Percentiles rank a stretch among this genome's conserved stretches.
Conservation (phyloP, 2,329 filamentous ascomycete species). For the Phoma sp. region DNA sequence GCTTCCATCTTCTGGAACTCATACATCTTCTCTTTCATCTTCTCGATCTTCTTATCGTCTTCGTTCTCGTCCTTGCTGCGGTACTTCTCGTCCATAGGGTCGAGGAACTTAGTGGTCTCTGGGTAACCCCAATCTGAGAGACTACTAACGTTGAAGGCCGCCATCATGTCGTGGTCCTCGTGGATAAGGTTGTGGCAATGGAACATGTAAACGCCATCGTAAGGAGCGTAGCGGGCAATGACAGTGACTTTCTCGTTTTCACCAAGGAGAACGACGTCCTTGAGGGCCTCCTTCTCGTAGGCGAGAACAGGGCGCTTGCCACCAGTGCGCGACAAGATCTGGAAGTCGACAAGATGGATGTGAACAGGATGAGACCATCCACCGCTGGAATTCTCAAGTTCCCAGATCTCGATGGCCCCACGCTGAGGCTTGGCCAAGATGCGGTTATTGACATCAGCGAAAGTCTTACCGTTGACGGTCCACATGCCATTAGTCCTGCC, state of each 20-base stretch:
- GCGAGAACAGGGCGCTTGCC: constrained; percentile 52
- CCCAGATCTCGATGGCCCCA: constrained; percentile 47
- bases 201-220: constrained; percentile 60
- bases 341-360: constrained; percentile 66
- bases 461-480: constrained; percentile 50
- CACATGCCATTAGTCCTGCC: constrained; percentile 35
- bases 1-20: constrained; percentile 39
- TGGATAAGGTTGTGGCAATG: constrained; percentile 56
- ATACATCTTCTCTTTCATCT: constrained; percentile 32
- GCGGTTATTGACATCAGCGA: constrained; percentile 44
- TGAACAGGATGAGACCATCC: constrained; percentile 63
- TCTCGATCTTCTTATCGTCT: constrained; percentile 22
- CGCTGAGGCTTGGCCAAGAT: constrained; percentile 45
- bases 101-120: constrained; percentile 42
- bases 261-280: constrained; percentile 64
- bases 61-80: constrained; percentile 30
- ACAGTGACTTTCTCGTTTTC: constrained; percentile 51
- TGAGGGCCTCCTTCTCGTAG: constrained; percentile 62
- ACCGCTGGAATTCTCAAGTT: constrained; percentile 55
- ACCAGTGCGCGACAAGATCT: constrained; percentile 58
- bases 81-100: constrained; percentile 42
- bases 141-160: constrained; percentile 51
- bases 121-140: constrained; percentile 42
- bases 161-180: constrained; percentile 56
- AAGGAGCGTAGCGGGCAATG: constrained; percentile 42